Conservation (phyloP, 768 basidiomycete genomes). For the Hericium rajendrae region DNA sequence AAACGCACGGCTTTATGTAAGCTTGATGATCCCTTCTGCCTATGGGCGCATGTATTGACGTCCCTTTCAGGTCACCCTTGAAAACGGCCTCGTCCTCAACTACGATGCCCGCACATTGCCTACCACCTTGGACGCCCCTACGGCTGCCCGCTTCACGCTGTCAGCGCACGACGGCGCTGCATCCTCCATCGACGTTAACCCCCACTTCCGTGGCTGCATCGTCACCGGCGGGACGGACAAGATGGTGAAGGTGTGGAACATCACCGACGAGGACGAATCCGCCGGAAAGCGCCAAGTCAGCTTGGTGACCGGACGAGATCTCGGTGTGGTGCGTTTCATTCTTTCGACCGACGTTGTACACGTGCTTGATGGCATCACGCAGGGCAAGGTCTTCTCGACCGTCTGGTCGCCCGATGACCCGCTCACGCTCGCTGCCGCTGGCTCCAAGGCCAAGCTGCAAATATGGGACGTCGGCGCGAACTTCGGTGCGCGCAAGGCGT, state of each 20-base stretch:
- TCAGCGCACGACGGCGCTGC: slow-evolving; percentile 89
- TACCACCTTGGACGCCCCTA: slow-evolving; percentile 50
- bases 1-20: slow-evolving; percentile 78
- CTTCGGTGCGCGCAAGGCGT: slow-evolving; percentile 71
- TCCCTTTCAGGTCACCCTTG: slow-evolving; percentile 68
- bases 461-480: slow-evolving; percentile 93
- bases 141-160: slow-evolving; percentile 76
- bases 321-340: slow-evolving; percentile 66
- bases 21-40: slow-evolving; percentile 19
- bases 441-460: slow-evolving; percentile 88
- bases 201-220: slow-evolving; percentile 82
- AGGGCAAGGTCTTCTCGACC: slow-evolving; percentile 96
- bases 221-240: slow-evolving; percentile 95
- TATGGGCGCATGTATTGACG: not conserved
- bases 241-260: slow-evolving; percentile 93
- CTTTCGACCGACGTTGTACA: not conserved
- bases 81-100: slow-evolving; percentile 89
- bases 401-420: slow-evolving; percentile 92
- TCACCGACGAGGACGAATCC: slow-evolving; percentile 48
- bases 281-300: slow-evolving; percentile 66
- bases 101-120: slow-evolving; percentile 85
- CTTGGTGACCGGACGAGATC: slow-evolving; percentile 77
- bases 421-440: slow-evolving; percentile 87
- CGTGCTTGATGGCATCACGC: slow-evolving; percentile 3
- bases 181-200: slow-evolving; percentile 84